Conservation (phyloP, 371 early-diverging fungal genomes). For the Rhizopus stolonifer region DNA sequence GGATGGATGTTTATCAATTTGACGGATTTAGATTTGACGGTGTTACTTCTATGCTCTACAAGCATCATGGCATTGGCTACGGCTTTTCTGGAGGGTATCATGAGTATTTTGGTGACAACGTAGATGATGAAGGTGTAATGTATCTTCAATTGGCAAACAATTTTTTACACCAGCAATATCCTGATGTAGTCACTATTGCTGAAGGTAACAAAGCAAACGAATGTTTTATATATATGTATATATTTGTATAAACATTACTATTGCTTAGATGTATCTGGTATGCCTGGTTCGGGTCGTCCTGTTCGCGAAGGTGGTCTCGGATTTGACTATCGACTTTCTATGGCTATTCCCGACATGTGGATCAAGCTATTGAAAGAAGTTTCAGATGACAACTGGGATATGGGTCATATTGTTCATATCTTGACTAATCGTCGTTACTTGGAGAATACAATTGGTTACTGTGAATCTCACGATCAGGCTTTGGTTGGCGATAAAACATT, state of each 20-base stretch:
- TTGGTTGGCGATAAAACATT: conserved; percentile 96
- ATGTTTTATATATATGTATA: not conserved
- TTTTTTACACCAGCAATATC: conserved; percentile 79
- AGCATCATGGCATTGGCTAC: conserved; percentile 92
- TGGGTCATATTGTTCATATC: conserved; percentile 82
- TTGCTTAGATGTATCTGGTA: conserved; percentile 88
- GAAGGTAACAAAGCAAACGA: conserved; percentile 54
- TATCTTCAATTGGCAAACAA: conserved; percentile 92
- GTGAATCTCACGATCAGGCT: conserved; percentile 97
- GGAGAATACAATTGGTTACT: conserved; percentile 92
- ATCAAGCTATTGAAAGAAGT: conserved; percentile 92
- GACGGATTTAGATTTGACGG: conserved; percentile 99
- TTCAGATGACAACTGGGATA: conserved; percentile 93
- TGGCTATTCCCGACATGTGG: conserved; percentile 99
- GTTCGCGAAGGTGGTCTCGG: conserved; percentile 93
- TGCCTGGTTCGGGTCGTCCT: conserved; percentile 95
- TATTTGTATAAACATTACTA: too few species aligned
- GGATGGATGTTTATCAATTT: conserved; percentile 86
- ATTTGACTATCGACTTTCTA: conserved; percentile 94
- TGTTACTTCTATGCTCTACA: conserved; percentile 94
- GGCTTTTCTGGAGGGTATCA: conserved; percentile 93
- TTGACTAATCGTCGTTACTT: conserved; percentile 88
- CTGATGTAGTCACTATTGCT: conserved; percentile 83
- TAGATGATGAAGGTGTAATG: conserved; percentile 84
- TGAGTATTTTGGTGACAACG: conserved; percentile 88